Evolutionary conservation across 2,329 filamentous ascomycete genomes (phyloP), one percentile per base, ranked within the genome.

Genomic region (Rasamsonia emersonii): DNA sequence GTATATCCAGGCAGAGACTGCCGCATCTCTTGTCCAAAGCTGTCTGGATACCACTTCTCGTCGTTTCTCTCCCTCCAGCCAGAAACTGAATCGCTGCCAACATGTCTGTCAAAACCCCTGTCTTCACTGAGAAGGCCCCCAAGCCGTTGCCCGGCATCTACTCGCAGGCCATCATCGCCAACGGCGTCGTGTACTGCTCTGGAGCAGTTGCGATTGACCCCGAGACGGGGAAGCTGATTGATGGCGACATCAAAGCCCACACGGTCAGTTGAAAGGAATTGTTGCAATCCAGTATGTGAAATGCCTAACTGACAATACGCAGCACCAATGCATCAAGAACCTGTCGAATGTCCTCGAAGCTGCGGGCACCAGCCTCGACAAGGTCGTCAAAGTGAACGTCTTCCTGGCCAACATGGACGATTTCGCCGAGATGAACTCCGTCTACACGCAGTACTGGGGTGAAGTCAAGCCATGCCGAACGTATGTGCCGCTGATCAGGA

Each of bases 381-480:
- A 79, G 35, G 69, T 75, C 0, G 68, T 82, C 51, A 82, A 82
- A 55, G 70, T 78, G 39, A 82, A 80, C 44, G 64, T 82, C 16
- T 83, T 77, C 49, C 51, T 83, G 13, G 73, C 70, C 2, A 67
- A 70, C 36, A 82, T 83, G 76, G 62, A 70, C 28, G 65, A 82
- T 50, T 82, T 81, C 49, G 67, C 62, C 57, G 77, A 77, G 56
- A 86, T 93, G 82, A 93, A 94, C 64, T 71, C 71, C 44, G 81
- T 84, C 53, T 93, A 91, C 59, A 80, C 79, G 59, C 79, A 86
- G 63, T 86, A 79, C 71, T 88, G 50, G 53, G 51, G 53, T 1
- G 55, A 54, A 38, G 40, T 55, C 7, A 88, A 86, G 73, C 86
- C 86, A 6, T 49, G 46, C 29, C 43, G 51, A 24, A 51, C 49